phyloP scores from a whole-genome alignment of 441 rosid genomes.

The Corymbia citriodora region DNA sequence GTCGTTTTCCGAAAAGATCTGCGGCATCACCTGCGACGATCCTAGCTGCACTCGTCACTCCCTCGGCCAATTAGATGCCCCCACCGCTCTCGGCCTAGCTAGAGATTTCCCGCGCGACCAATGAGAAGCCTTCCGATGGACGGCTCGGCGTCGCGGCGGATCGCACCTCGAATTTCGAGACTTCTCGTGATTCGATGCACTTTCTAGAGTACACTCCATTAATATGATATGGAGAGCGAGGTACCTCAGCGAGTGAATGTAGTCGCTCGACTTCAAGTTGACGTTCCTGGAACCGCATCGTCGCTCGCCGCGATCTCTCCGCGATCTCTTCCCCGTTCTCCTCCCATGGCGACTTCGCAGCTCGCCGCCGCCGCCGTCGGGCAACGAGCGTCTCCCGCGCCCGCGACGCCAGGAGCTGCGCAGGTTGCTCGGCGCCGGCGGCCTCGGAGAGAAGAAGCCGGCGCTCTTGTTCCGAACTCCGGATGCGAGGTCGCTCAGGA shows the following conservation, averaged over 20 bases:
- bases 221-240: neutral
- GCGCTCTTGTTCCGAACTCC: conserved; percentile 17
- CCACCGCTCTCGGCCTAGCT: neutral
- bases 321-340: neutral
- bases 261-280: neutral
- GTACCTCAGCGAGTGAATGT: neutral
- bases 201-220: neutral
- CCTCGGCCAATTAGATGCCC: neutral
- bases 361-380: neutral
- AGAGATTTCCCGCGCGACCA: neutral
- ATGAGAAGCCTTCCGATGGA: neutral
- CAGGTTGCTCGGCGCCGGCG: conserved; percentile 17
- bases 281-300: neutral
- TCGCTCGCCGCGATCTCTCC: neutral
- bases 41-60: neutral
- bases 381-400: neutral
- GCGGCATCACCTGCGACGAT: neutral
- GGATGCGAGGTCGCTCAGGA: conserved; percentile 10
- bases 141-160: neutral
- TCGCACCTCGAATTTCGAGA: neutral
- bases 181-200: neutral
- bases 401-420: conserved; percentile 4
- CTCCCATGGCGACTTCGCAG: neutral
- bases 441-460: neutral
- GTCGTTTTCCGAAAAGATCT: neutral